phyloP scores from a whole-genome alignment of 2,329 filamentous ascomycete genomes.

The Botrytis deweyae region DNA sequence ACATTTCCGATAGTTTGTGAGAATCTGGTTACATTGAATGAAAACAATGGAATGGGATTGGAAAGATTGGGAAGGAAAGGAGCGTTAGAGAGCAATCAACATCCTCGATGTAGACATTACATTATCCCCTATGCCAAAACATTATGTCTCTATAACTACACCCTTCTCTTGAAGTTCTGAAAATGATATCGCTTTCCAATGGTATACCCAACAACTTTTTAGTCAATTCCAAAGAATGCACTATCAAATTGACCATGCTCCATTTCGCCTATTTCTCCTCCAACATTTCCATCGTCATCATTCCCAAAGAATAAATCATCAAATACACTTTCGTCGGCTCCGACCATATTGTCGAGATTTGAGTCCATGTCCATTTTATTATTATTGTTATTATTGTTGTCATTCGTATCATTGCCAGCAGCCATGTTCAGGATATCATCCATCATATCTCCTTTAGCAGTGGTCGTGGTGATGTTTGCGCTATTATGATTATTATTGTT shows the following conservation, averaged over 20 bases:
- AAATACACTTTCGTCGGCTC: conserved; percentile 36
- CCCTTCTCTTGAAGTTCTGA: neutral
- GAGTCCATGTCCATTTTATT: conserved; percentile 49
- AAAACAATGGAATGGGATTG: neutral
- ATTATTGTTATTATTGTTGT: conserved; percentile 20
- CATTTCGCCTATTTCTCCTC: conserved; percentile 30
- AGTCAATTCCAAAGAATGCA: conserved; percentile 36
- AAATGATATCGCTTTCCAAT: neutral
- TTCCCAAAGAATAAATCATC: conserved; percentile 37
- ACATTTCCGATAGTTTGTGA: too few relatives aligned
- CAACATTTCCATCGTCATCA: conserved; percentile 28
- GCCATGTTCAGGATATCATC: conserved; percentile 31
- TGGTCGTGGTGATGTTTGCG: conserved; percentile 18
- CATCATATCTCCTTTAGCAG: conserved; percentile 23
- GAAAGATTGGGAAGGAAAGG: neutral
- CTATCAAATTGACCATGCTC: conserved; percentile 36
- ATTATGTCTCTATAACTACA: neutral
- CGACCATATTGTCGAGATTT: conserved; percentile 52
- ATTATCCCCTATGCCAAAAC: neutral
- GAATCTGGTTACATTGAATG: neutral
- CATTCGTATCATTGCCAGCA: neutral
- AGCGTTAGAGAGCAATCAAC: too few relatives aligned
- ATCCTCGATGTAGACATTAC: neutral
- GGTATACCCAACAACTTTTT: neutral
- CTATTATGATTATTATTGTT: conserved; percentile 16